Evolutionary conservation across 2,329 filamentous ascomycete species (phyloP).

Genomic region (Clarireedia sp.): DNA sequence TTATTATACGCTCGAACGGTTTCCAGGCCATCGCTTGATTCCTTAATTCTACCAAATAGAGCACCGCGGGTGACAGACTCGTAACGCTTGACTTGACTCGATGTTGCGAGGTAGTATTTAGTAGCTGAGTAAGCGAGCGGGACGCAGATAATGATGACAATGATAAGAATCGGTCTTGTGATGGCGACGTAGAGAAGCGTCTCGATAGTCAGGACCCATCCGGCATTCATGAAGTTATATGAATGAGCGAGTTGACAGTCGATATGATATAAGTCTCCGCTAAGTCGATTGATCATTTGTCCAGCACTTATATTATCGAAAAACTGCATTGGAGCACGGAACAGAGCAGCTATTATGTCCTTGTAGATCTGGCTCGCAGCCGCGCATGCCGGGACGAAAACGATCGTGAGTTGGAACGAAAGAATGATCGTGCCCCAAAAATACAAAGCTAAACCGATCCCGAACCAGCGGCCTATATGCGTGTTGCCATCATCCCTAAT

Average conservation of each 20-base stretch:
- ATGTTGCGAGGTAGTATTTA: neutral
- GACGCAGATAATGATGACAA: neutral
- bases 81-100: neutral
- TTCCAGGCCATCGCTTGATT: neutral
- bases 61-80: neutral
- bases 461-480: no score
- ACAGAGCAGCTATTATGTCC: conserved; percentile 31
- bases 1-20: neutral
- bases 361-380: neutral
- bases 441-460: no score
- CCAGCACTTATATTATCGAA: conserved; percentile 42
- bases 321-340: conserved; percentile 58
- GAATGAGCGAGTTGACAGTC: neutral
- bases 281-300: neutral
- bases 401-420: neutral
- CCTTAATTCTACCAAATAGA: neutral
- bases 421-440: no score
- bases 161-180: neutral
- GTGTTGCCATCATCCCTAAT: no score
- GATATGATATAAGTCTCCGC: neutral
- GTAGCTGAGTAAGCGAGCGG: neutral
- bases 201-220: no score
- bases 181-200: no score
- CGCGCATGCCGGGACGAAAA: conserved; percentile 34
- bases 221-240: no score